Evolutionary conservation across 495 filamentous ascomycete species (phyloP).

Genomic region (Stereocaulon alpinum): DNA sequence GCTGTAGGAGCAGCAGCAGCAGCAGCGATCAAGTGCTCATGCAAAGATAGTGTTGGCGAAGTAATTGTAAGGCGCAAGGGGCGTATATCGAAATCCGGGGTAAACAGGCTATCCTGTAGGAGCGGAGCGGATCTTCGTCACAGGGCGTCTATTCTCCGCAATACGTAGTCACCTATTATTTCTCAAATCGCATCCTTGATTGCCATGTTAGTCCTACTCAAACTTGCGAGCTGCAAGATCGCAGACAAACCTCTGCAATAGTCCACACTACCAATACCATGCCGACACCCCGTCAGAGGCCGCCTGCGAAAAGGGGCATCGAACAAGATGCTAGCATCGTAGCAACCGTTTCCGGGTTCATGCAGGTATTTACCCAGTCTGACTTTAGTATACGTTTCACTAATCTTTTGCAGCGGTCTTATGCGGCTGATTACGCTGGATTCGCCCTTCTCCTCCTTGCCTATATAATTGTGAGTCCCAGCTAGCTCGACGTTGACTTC

Average conservation of each 20-base stretch:
- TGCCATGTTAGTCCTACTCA: neutral
- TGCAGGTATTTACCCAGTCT: constrained; percentile 20
- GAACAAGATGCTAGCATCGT: constrained; percentile 19
- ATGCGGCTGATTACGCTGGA: constrained; percentile 79
- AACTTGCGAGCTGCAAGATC: neutral
- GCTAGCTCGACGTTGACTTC: neutral
- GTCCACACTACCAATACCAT: neutral
- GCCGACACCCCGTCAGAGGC: neutral
- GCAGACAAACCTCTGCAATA: neutral
- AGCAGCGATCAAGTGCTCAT: neutral
- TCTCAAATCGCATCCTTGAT: neutral
- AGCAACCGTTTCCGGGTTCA: constrained; percentile 36
- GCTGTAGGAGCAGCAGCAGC: neutral
- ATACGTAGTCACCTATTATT: neutral
- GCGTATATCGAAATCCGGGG: neutral
- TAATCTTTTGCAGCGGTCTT: constrained; percentile 48
- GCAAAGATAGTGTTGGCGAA: neutral
- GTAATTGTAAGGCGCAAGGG: neutral
- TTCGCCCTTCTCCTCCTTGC: constrained; percentile 54
- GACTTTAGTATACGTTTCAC: neutral
- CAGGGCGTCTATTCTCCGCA: neutral
- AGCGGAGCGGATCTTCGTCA: neutral
- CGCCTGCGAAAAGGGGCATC: constrained; percentile 9
- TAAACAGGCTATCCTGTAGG: constrained; percentile 10
- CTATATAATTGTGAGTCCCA: constrained; percentile 51